phyloP scores from a whole-genome alignment of 306 rosid genomes.

The Senna tora region DNA sequence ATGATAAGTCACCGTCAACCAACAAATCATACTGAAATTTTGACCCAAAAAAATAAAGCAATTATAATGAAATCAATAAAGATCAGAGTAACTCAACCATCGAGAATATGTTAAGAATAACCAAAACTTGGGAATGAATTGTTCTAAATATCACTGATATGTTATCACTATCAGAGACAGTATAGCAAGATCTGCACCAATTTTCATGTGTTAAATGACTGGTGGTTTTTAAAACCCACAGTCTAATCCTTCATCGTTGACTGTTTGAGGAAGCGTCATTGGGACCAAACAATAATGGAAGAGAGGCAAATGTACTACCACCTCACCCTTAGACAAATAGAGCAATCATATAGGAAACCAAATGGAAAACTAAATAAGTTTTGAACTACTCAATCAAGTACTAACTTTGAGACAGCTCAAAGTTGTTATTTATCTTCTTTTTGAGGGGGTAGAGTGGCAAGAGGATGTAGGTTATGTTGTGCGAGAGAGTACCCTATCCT shows the following conservation, averaged over 20 bases:
- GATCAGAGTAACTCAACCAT: constrained; percentile 3
- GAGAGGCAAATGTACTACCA: neutral
- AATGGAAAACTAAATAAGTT: neutral
- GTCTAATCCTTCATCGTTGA: neutral
- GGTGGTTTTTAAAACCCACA: neutral
- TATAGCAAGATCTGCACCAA: neutral
- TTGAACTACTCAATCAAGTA: neutral
- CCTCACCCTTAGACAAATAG: constrained; percentile 5
- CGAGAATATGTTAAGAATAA: neutral
- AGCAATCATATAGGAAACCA: neutral
- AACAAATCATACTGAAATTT: neutral
- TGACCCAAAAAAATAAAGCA: neutral
- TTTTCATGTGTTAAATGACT: neutral
- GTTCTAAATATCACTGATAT: neutral
- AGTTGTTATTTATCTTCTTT: neutral
- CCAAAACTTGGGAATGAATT: neutral
- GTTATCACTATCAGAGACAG: neutral
- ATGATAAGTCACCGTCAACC: neutral
- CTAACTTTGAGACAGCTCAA: neutral
- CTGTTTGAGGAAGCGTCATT: neutral
- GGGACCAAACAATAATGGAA: neutral
- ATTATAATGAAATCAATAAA: neutral
- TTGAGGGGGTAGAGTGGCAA: constrained; percentile 4
- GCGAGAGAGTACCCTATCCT: constrained; percentile 1
- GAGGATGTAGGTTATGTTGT: neutral